Base-by-base conservation (phyloP, 345 rosid species). In the Gossypioides kirkii region DNA sequence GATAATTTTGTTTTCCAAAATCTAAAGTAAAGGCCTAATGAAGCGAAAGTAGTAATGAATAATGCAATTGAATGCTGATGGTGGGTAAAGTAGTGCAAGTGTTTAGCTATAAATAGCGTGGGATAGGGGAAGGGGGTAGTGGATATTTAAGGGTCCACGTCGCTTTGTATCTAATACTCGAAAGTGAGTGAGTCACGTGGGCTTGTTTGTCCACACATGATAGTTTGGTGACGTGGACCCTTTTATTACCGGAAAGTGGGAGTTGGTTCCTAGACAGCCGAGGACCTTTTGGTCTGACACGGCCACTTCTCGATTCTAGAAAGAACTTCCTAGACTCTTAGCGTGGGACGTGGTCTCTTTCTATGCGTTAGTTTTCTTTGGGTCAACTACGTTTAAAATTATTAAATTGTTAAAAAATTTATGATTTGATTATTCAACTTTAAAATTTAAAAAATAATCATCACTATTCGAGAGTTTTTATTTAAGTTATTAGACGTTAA, bases 101-200 rank as follows among this genome's bases (percentile, higher is more conserved):
- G 22, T 20, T 4, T 1, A 12, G 10, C 23, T 72, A 32, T 32
- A 61, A 46, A 60, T 47, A 61, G 46, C 23, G 6, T 2, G 6
- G 32, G 4, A 10, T 14, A 14, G 2, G 4, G 41, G 14, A 0
- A 10, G 66, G 42, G 22, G 74, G 50, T 11, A 16, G 76, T 73
- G 86, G 85, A 17, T 70, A 75, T 69, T 67, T 76, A 61, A 8
- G 60, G 67, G 43, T 73, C 84, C 84, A 84, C 87, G 89, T 75
- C 73, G 20, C 8, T 43, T 5, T 26, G 26, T 22, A 2, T 23
- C 18, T 50, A 18, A 13, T 8, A 3, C 1, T 3, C 7, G 12
- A 78, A 80, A 59, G 76, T 11, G 52, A 26, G 13, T 13, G 77
- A 72, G 53, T 75, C 77, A 77, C 79, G 76, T 77, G 82, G 84